phyloP scores from a whole-genome alignment of 2,329 filamentous ascomycete species.

The Aureobasidium pullulans region DNA sequence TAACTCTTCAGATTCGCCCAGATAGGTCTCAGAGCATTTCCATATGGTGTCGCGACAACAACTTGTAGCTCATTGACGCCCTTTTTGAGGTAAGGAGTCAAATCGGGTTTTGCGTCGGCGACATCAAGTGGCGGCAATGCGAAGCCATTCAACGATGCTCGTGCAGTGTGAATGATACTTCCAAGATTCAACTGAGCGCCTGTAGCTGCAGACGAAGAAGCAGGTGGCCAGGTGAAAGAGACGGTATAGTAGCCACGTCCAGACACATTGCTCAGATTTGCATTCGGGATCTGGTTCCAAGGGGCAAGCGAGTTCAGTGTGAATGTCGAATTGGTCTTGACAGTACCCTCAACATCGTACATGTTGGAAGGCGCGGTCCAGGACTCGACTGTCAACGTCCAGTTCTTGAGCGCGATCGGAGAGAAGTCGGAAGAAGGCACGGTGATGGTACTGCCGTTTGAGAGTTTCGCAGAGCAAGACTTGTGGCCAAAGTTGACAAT shows the following conservation, averaged over 20 bases:
- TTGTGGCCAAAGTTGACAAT: not conserved
- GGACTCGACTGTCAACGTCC: constrained; percentile 32
- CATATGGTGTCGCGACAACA: constrained; percentile 27
- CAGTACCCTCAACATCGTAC: constrained; percentile 20
- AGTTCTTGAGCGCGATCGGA: constrained; percentile 26
- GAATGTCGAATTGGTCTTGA: constrained; percentile 28
- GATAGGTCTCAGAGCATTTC: constrained; percentile 20
- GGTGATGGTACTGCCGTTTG: constrained; percentile 14
- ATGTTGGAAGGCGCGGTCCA: constrained; percentile 33
- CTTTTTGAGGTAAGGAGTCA: constrained; percentile 19
- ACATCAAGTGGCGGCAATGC: constrained; percentile 27
- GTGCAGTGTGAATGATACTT: constrained; percentile 24
- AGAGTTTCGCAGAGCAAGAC: constrained; percentile 5
- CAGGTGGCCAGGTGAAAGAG: constrained; percentile 23
- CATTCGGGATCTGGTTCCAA: constrained; percentile 27
- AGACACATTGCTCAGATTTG: constrained; percentile 24
- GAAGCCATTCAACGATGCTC: constrained; percentile 25
- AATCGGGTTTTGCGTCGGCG: constrained; percentile 20
- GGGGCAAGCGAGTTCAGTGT: constrained; percentile 25
- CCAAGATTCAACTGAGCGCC: constrained; percentile 25
- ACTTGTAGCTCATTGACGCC: constrained; percentile 26
- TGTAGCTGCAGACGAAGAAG: constrained; percentile 10
- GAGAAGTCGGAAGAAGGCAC: constrained; percentile 17
- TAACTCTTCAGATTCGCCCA: not conserved
- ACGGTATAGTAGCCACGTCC: constrained; percentile 31